Evolutionary conservation across 2,329 filamentous ascomycete species (phyloP).

Genomic region (Colletotrichum gloeosporioides): DNA sequence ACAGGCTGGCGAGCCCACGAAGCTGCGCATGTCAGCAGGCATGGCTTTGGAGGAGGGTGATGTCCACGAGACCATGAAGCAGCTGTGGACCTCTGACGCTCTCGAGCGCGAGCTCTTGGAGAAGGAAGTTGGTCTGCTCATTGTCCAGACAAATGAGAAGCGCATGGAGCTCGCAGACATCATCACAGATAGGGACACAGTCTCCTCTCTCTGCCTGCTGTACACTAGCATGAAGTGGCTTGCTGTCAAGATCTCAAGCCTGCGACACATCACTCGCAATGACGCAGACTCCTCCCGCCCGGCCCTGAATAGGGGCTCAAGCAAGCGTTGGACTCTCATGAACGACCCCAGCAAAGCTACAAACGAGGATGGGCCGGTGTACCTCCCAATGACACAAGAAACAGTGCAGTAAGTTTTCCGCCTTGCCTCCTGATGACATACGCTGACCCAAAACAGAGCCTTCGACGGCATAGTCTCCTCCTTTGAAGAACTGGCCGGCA

Average conservation of each 20-base stretch:
- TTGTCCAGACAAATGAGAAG: slow-evolving; percentile 62
- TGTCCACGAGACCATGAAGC: slow-evolving; percentile 72
- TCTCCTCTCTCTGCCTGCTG: slow-evolving; percentile 83
- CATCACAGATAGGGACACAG: slow-evolving; percentile 86
- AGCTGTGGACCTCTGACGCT: slow-evolving; percentile 64
- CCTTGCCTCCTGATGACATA: not conserved
- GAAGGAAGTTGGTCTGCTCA: slow-evolving; percentile 64
- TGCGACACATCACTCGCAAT: slow-evolving; percentile 82
- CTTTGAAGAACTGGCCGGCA: slow-evolving; percentile 80
- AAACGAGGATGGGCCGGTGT: slow-evolving; percentile 71
- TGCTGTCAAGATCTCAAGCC: slow-evolving; percentile 77
- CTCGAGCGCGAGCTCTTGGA: slow-evolving; percentile 64
- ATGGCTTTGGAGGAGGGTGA: slow-evolving; percentile 75
- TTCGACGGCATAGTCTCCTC: slow-evolving; percentile 89
- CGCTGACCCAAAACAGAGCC: slow-evolving; percentile 53
- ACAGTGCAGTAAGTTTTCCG: slow-evolving; percentile 72
- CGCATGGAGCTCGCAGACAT: slow-evolving; percentile 80
- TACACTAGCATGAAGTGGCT: slow-evolving; percentile 99
- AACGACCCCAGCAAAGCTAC: slow-evolving; percentile 64
- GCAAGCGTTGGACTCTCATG: slow-evolving; percentile 83
- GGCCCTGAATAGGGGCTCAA: slow-evolving; percentile 60
- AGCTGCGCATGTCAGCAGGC: slow-evolving; percentile 73
- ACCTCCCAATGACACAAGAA: slow-evolving; percentile 86
- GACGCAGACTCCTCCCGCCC: slow-evolving; percentile 70
- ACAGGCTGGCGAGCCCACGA: slow-evolving; percentile 52